Evolutionary conservation across 306 rosid genomes (phyloP).

Genomic region (Herpetospermum pedunculosum): DNA sequence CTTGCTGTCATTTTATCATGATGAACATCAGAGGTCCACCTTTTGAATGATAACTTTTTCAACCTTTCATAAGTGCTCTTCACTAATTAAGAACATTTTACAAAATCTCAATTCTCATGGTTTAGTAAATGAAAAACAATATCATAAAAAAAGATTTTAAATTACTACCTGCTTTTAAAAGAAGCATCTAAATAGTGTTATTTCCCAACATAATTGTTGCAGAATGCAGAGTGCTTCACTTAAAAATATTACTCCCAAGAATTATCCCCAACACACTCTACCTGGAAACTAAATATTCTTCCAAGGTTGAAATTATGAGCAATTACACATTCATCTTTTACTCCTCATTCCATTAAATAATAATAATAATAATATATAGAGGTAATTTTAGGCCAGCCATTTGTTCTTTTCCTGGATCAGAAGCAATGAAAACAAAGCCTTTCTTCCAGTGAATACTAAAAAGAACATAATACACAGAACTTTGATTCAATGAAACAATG

Average conservation of each 20-base stretch:
- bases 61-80: background rate
- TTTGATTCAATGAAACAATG: background rate
- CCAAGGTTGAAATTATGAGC: background rate
- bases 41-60: background rate
- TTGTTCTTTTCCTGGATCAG: background rate
- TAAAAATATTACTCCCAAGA: background rate
- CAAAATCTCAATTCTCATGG: too few relatives aligned
- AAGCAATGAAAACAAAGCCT: background rate
- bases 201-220: background rate
- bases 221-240: background rate
- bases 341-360: background rate
- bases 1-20: too few relatives aligned
- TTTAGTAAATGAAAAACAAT: too few relatives aligned
- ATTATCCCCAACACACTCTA: background rate
- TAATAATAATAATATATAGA: background rate
- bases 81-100: background rate
- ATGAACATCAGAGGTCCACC: background rate
- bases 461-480: background rate
- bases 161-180: background rate
- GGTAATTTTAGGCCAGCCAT: background rate
- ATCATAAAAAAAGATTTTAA: too few relatives aligned
- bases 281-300: background rate
- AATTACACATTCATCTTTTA: background rate
- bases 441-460: background rate
- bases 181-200: too few relatives aligned